Evolutionary conservation across 2,329 filamentous ascomycete genomes (phyloP).

Genomic region (Graphilbum fragrans): DNA sequence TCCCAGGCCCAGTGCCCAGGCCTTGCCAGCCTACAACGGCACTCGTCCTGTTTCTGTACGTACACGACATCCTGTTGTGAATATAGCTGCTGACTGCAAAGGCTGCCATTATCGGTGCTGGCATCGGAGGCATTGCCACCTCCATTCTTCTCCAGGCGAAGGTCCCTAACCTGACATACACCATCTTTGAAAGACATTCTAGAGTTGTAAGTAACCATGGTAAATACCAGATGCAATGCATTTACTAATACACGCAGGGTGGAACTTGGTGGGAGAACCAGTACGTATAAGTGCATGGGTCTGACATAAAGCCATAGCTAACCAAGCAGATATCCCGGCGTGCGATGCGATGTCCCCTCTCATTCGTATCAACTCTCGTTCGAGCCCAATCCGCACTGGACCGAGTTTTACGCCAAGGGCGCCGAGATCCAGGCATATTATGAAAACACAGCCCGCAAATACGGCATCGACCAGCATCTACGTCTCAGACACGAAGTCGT

Average conservation of each 20-base stretch:
- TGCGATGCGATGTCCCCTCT: conserved; percentile 12
- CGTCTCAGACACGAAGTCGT: conserved; percentile 3
- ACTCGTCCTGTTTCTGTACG: no score
- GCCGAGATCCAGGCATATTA: conserved; percentile 11
- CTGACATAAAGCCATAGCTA: no score
- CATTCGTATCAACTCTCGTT: conserved; percentile 11
- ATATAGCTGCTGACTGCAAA: no score
- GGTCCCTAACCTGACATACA: conserved; percentile 6
- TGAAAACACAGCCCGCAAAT: not conserved
- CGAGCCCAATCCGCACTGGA: conserved; percentile 10
- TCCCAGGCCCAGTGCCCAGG: no score
- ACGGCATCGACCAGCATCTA: conserved; percentile 2
- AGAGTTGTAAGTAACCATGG: not conserved
- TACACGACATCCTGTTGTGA: no score
- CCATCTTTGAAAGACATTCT: conserved; percentile 7
- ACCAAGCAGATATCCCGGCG: conserved; percentile 11
- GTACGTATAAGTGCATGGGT: no score
- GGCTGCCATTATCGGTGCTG: conserved; percentile 26
- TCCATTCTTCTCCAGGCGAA: conserved; percentile 10
- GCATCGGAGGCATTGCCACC: conserved; percentile 32
- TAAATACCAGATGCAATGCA: not conserved
- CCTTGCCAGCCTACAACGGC: no score
- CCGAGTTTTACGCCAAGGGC: conserved; percentile 9
- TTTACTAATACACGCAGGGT: not conserved
- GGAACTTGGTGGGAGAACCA: conserved; percentile 30